Evolutionary conservation across 2,329 filamentous ascomycete genomes (phyloP).

Genomic region (Colletotrichum sp.): DNA sequence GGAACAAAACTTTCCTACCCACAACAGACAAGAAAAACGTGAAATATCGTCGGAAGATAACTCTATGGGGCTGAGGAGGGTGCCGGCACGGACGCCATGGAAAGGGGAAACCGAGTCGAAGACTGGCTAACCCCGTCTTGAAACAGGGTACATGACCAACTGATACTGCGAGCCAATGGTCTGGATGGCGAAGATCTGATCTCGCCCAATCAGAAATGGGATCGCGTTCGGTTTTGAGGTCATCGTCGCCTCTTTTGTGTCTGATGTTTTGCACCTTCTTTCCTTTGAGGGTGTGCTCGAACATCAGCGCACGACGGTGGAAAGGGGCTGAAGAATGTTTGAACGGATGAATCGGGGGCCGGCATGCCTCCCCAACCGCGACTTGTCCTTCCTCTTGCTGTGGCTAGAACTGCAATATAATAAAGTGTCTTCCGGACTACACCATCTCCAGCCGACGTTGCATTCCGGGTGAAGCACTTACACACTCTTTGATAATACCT

Average conservation of each 20-base stretch:
- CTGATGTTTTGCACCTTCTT: slow-evolving; percentile 13
- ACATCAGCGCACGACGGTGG: slow-evolving; percentile 13
- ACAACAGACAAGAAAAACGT: slow-evolving; percentile 5
- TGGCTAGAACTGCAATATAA: background rate
- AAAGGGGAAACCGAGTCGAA: background rate
- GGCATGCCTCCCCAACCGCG: background rate
- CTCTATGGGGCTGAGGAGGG: slow-evolving; percentile 9
- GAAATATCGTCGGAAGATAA: slow-evolving; percentile 13
- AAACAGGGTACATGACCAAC: slow-evolving; percentile 12
- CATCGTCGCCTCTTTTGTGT: slow-evolving; percentile 14
- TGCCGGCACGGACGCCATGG: background rate
- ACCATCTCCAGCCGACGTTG: background rate
- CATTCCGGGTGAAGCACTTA: background rate
- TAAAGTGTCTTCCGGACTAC: background rate
- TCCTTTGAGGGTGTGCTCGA: background rate
- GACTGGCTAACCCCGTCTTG: slow-evolving; percentile 11
- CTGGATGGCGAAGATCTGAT: background rate
- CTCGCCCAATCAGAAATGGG: background rate
- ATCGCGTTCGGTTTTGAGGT: background rate
- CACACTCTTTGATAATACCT: background rate
- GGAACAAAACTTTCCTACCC: background rate
- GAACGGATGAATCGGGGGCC: slow-evolving; percentile 7
- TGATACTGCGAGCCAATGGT: background rate
- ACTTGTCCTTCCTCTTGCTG: background rate
- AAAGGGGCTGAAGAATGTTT: background rate